Evolutionary conservation across 2,329 filamentous ascomycete genomes (phyloP), one percentile per base, ranked within the genome.

Genomic region (Mollisiaceae sp.): DNA sequence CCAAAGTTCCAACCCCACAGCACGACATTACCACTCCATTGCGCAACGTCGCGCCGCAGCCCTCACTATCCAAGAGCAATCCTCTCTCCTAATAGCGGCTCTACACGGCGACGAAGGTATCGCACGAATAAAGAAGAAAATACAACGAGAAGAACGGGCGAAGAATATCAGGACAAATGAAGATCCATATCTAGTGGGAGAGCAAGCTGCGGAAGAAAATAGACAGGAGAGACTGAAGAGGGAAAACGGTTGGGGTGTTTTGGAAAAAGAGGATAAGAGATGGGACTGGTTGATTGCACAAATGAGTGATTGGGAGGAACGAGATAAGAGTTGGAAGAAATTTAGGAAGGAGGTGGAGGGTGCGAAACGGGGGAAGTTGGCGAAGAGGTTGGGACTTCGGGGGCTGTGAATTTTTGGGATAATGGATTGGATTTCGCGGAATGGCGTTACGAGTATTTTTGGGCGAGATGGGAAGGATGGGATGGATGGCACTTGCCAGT

Each of bases 101-200:
- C 32, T 72, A 18, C 56, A 59, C 15, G 64, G 66, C 18, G 64
- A 65, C 11, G 57, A 63, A 14, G 65, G 63, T 15, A 63, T 70
- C 22, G 58, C 54, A 14, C 65, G 68, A 35, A 76, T 71, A 71
- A 72, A 57, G 75, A 75, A 36, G 65, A 71, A 43, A 71, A 76
- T 66, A 55, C 59, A 54, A 2, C 66, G 59, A 24, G 68, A 68
- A 35, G 68, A 67, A 59, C 58, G 58, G 20, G 62, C 63, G 52
- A 57, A 57, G 41, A 50, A 32, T 32, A 62, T 70, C 9, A 50
- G 66, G 32, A 87, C 86, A 2, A 80, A 89, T 20, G 89, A 91
- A 76, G 89, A 91, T 69, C 89, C 88, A 0, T 83, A 88, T 64
- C 79, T 91, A 11, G 89, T 91, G 1, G 89, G 89, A 39, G 88